These are phyloP conservation scores for Phytophthora vignae DNA, from an alignment of 352 stramenopile species.

Conservation along the genomic window DNA sequence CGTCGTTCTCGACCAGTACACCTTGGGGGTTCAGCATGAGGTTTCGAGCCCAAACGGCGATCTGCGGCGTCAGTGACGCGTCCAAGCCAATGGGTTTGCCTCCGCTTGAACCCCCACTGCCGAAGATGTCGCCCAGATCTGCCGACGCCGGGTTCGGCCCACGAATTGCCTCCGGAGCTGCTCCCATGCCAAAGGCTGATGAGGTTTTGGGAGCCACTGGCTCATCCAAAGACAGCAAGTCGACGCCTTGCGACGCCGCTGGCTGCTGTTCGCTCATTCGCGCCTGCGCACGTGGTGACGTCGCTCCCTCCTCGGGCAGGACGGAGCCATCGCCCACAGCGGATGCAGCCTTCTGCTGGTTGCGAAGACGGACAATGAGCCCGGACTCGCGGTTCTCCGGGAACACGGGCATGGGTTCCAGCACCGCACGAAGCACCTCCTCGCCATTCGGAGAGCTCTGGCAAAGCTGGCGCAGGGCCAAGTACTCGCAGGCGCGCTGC, in stretches of 20 bases:
- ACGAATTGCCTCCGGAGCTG: conserved; percentile 49
- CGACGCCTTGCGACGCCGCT: conserved; percentile 29
- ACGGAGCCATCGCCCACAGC: conserved; percentile 24
- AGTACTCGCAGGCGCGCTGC: conserved; percentile 97
- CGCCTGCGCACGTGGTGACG: conserved; percentile 23
- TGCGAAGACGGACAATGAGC: conserved; percentile 73
- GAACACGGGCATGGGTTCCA: conserved; percentile 98
- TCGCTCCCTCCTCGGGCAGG: conserved; percentile 18
- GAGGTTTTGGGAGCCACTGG: conserved; percentile 38
- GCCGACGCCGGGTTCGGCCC: conserved; percentile 56
- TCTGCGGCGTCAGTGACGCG: conserved; percentile 49
- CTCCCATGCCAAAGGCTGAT: conserved; percentile 20
- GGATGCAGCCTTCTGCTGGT: conserved; percentile 65
- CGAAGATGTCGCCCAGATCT: conserved; percentile 63
- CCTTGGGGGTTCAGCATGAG: conserved; percentile 92
- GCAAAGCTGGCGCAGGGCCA: conserved; percentile 88
- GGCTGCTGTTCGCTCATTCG: conserved; percentile 18
- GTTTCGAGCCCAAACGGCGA: conserved; percentile 82
- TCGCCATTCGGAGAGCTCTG: conserved; percentile 33
- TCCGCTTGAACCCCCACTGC: conserved; percentile 31
- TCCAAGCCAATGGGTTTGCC: conserved; percentile 49
- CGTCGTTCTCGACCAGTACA: conserved; percentile 92
- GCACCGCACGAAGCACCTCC: conserved; percentile 93
- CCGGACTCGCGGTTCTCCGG: conserved; percentile 89
- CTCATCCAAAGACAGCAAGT: conserved; percentile 63